Percentiles rank a stretch among this genome's conserved stretches.
These are phyloP conservation scores for Acacia pycnantha DNA, from an alignment of 331 rosid genomes.

Conservation along the genomic window DNA sequence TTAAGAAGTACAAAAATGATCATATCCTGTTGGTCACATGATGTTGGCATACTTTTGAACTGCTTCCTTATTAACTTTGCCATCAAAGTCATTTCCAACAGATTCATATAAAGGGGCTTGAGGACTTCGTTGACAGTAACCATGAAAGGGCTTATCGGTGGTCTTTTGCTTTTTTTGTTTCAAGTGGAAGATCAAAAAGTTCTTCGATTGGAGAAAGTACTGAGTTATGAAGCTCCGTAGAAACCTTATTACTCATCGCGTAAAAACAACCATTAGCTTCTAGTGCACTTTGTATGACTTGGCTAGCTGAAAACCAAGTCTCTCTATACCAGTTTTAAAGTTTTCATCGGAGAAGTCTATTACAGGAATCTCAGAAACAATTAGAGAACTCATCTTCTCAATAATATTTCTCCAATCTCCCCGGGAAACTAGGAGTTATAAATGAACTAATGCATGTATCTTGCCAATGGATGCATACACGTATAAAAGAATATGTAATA, in stretches of 20 bases:
- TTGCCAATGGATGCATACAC: background rate
- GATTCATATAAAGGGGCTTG: conserved; percentile 44
- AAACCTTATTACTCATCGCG: conserved; percentile 31
- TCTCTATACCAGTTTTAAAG: background rate
- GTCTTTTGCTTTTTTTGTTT: conserved; percentile 40
- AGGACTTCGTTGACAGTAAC: conserved; percentile 30
- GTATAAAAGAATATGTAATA: too few relatives aligned
- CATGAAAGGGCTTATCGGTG: conserved; percentile 45
- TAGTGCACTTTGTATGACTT: conserved; percentile 32
- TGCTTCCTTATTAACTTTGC: conserved; percentile 23
- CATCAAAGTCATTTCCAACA: conserved; percentile 36
- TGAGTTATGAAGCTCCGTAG: conserved; percentile 34
- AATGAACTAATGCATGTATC: too few relatives aligned
- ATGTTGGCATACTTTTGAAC: conserved; percentile 40
- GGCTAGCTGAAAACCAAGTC: background rate
- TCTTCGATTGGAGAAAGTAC: conserved; percentile 34
- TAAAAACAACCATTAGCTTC: conserved; percentile 52
- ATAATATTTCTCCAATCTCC: too few relatives aligned
- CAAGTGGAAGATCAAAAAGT: conserved; percentile 51
- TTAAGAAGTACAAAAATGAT: conserved; percentile 33
- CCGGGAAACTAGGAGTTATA: too few relatives aligned
- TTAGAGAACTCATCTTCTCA: background rate
- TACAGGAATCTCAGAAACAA: background rate
- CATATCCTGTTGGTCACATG: conserved; percentile 52
- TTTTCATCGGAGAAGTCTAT: background rate